Evolutionary conservation across 1,284 basidiomycete species (phyloP).

Genomic region (Boletellus deceptivus): DNA sequence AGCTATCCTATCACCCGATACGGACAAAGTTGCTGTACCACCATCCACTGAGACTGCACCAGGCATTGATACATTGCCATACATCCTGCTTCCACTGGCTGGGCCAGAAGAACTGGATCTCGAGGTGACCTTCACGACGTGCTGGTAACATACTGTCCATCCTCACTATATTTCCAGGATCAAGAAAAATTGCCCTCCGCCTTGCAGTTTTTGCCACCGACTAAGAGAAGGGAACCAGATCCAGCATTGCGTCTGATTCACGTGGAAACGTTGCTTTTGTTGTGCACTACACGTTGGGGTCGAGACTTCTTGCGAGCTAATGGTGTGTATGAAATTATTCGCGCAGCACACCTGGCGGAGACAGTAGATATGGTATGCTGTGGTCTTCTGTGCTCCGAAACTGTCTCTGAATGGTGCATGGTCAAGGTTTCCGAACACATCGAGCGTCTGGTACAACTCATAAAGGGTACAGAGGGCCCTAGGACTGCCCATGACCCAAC

Average conservation of each 20-base stretch:
- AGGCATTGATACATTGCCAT: constrained; percentile 81
- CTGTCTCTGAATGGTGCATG: constrained; percentile 6
- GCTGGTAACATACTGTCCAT: background rate
- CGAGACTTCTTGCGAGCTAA: constrained; percentile 77
- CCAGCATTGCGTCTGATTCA: constrained; percentile 78
- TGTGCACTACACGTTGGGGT: constrained; percentile 88
- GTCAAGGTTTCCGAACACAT: constrained; percentile 61
- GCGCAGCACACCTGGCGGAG: constrained; percentile 81
- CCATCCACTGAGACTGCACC: constrained; percentile 62
- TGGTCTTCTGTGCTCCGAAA: constrained; percentile 4
- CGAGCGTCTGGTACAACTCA: constrained; percentile 69
- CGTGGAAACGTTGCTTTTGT: constrained; percentile 85
- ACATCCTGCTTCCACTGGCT: constrained; percentile 86
- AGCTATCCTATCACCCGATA: constrained; percentile 66
- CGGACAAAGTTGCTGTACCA: constrained; percentile 45
- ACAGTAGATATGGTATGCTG: constrained; percentile 69
- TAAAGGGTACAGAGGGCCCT: constrained; percentile 68
- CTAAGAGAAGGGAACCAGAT: constrained; percentile 85
- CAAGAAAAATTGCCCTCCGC: constrained; percentile 85
- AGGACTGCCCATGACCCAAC: constrained; percentile 41
- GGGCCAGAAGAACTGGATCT: constrained; percentile 93
- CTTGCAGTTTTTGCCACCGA: constrained; percentile 85
- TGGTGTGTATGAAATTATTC: constrained; percentile 87
- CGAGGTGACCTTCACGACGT: constrained; percentile 50
- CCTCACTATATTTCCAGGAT: constrained; percentile 50